These are phyloP conservation scores for Nigrospora sphaerica DNA, from an alignment of 2,329 filamentous ascomycete species.

Conservation along the genomic window DNA sequence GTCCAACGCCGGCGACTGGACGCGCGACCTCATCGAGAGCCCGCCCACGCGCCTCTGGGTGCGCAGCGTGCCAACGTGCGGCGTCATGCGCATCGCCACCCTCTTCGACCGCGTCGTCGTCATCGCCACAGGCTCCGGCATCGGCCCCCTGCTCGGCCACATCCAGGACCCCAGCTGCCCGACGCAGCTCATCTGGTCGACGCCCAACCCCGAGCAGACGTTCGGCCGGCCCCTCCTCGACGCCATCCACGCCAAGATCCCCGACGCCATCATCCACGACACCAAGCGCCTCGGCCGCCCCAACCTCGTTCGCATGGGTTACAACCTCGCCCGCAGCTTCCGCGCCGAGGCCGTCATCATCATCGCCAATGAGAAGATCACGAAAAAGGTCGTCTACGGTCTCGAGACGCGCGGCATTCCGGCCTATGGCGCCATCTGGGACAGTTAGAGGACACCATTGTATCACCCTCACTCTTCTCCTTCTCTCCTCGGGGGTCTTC, in stretches of 20 bases:
- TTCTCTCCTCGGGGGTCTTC: no score
- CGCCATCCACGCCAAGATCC: constrained; percentile 49
- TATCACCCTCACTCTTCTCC: no score
- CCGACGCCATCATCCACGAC: constrained; percentile 60
- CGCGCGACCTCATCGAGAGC: constrained; percentile 51
- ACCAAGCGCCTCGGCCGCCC: constrained; percentile 52
- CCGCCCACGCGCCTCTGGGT: constrained; percentile 60
- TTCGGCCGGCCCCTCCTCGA: constrained; percentile 53
- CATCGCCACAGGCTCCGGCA: constrained; percentile 66
- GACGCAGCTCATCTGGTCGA: constrained; percentile 61
- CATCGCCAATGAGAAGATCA: constrained; percentile 63
- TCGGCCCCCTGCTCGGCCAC: constrained; percentile 60
- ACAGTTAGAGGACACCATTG: constrained; percentile 34
- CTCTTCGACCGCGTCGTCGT: constrained; percentile 60
- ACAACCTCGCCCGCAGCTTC: constrained; percentile 48
- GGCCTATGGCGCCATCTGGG: constrained; percentile 69
- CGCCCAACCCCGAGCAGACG: constrained; percentile 52
- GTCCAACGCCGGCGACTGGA: constrained; percentile 73
- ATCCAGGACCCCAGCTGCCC: constrained; percentile 40
- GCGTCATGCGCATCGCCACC: constrained; percentile 59
- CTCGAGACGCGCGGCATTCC: constrained; percentile 59
- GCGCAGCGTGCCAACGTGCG: constrained; percentile 58
- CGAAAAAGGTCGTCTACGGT: constrained; percentile 60
- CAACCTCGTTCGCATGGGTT: constrained; percentile 42
- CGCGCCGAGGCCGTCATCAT: constrained; percentile 64